Evolutionary conservation across 2,329 filamentous ascomycete genomes (phyloP).

Genomic region (Colletotrichum liriopes): DNA sequence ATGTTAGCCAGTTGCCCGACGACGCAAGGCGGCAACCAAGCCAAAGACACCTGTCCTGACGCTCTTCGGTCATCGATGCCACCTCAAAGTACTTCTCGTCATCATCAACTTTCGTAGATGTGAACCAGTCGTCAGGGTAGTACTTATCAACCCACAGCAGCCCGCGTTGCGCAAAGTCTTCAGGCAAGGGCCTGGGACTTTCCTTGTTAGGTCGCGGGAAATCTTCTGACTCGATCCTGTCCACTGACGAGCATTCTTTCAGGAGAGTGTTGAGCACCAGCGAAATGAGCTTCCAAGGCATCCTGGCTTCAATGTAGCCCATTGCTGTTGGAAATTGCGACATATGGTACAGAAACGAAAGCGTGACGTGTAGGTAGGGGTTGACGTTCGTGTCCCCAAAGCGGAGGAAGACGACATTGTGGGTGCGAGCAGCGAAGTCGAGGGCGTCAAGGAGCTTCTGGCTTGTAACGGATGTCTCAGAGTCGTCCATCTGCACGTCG

Average conservation of each 20-base stretch:
- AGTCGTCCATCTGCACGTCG: not conserved
- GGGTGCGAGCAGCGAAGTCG: conserved; percentile 60
- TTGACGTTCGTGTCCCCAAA: conserved; percentile 72
- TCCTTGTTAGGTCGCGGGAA: conserved; percentile 65
- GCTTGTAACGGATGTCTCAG: not conserved
- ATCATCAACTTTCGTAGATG: conserved; percentile 71
- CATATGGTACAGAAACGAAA: conserved; percentile 71
- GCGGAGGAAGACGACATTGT: conserved; percentile 64
- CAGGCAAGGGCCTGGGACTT: conserved; percentile 71
- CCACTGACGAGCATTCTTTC: conserved; percentile 34
- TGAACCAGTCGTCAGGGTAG: conserved; percentile 73
- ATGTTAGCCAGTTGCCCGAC: conserved; percentile 61
- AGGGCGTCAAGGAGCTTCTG: conserved; percentile 50
- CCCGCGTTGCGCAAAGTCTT: conserved; percentile 78
- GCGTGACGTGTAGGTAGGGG: conserved; percentile 73
- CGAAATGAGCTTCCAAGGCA: conserved; percentile 69
- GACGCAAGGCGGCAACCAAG: conserved; percentile 66
- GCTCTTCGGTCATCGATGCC: conserved; percentile 69
- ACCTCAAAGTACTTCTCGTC: conserved; percentile 77
- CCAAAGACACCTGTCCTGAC: conserved; percentile 73
- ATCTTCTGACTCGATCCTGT: conserved; percentile 48
- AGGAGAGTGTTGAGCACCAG: conserved; percentile 55
- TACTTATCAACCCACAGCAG: conserved; percentile 73
- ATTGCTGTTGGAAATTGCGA: conserved; percentile 59
- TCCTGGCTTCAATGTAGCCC: conserved; percentile 57